phyloP scores from a whole-genome alignment of 345 rosid genomes.

The Linum usitatissimum region DNA sequence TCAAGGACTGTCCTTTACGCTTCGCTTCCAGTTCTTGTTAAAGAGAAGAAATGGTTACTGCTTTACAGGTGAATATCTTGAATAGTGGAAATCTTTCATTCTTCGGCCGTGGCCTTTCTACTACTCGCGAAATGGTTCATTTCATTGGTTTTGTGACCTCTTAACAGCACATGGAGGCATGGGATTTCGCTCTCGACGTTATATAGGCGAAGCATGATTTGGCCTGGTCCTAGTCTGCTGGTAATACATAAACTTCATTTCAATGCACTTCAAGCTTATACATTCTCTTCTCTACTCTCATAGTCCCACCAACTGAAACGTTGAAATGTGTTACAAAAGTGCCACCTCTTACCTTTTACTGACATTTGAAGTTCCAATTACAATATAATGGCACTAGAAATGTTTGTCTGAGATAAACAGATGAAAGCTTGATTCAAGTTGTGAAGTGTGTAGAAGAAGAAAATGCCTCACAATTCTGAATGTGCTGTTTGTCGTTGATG shows the following conservation, averaged over 20 bases:
- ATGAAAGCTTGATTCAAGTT: background rate
- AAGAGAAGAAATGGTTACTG: conserved; percentile 87
- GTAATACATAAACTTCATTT: conserved; percentile 28
- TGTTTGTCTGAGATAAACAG: background rate
- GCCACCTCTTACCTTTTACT: background rate
- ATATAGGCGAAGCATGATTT: conserved; percentile 85
- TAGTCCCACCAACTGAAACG: background rate
- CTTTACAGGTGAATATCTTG: conserved; percentile 55
- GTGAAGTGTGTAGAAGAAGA: background rate
- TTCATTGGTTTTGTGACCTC: conserved; percentile 8
- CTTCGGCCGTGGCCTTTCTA: background rate
- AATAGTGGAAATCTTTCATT: background rate
- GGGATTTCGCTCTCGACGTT: conserved; percentile 87
- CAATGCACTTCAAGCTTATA: background rate
- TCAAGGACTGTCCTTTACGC: conserved; percentile 45
- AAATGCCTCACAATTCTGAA: background rate
- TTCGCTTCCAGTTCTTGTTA: conserved; percentile 79
- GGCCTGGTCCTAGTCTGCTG: conserved; percentile 93
- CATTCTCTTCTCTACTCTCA: background rate
- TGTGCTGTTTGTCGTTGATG: background rate
- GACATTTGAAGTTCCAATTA: background rate
- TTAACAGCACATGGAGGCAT: conserved; percentile 88
- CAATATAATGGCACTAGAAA: background rate
- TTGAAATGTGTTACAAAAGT: background rate
- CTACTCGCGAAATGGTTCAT: background rate